Base-by-base conservation (phyloP, 1,139 yeast genomes). In the Sugiyamaella grinbergsii region DNA sequence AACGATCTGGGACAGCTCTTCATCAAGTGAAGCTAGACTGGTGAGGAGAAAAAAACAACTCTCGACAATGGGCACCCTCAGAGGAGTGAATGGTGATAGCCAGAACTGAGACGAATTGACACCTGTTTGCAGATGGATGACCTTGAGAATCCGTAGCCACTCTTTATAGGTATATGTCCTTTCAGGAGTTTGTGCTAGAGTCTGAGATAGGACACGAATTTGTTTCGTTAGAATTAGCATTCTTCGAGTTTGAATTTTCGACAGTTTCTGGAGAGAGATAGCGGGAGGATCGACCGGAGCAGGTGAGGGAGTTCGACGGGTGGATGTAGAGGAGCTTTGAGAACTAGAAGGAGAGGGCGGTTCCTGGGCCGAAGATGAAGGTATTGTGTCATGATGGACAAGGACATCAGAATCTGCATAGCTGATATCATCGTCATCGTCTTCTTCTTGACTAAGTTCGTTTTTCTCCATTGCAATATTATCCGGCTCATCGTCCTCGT, bases 21-120 rank as follows among this genome's bases (percentile, higher is more conserved):
- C 49, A 26, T 73, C 75, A 24, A 73, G 50, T n/a, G 65, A 63
- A 36, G 68, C 62, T 44, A 80, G 64, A 46, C 78, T 70, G 55
- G 75, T 72, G 55, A 77, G 55, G 20, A 82, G 68, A 47, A 85
- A 77, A 60, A 79, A 85, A 53, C 81, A 78, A 0, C 89, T 81
- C 61, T 87, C 90, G 56, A 75, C 77, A 38, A 83, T 68, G 0
- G 93, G 93, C 47, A 77, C 78, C 42, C 85, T 71, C 32, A 85
- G 66, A 0, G 95, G 95, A 1, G 90, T 82, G 2, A 67, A 63
- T 2, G 81, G 81, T 5, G 83, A 73, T 2, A 83, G 59, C 90
- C 90, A 83, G 55, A 64, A 72, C 49, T 64, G 61, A 0, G 60
- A 55, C 0, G 62, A 53, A 1, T 56, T 56, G 0, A 66, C 65